Base-by-base conservation (phyloP, 2,329 filamentous ascomycete genomes). In the Colletotrichum sublineola region DNA sequence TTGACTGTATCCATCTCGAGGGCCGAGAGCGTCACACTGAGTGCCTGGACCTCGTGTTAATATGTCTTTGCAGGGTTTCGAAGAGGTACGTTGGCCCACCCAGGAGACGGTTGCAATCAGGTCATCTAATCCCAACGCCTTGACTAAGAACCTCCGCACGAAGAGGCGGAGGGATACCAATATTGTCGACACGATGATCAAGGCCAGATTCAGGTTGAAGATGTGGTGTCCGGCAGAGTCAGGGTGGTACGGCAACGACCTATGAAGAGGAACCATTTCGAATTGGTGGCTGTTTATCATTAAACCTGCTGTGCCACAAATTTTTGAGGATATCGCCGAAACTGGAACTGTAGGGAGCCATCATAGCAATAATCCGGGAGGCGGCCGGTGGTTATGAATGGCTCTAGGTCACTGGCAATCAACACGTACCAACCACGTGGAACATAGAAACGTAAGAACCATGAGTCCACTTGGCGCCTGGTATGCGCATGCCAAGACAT, bases 181-280 rank as follows among this genome's bases (percentile, higher is more conserved):
- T 50, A 71, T 33, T 12, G 68, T 71, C 18, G 71, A 73, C 7
- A 71, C 56, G 38, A 71, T 55, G 46, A 73, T 71, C 61, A 71
- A 40, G 15, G 68, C 67, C 20, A 73, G 55, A 42, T 71, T 71
- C 20, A 73, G 55, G 11, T 73, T 33, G 66, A 60, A 73, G n/a
- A 70, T 56, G 55, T 73, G 67, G 55, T 70, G 66, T 12, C 70
- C 70, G 29, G 24, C 46, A 18, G 70, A 73, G 24, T 50, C 36
- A 12, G 66, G 70, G 12, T 73, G 66, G 58, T 55, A 62, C 33
- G 55, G 15, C 40, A 70, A 20, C 8, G 70, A 73, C 15, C 48
- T 20, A 4, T 29, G 42, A 7, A 24, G 20, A 3, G 33, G n/a
- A 5, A 29, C 40, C 55, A 70, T 57, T 29, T 73, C 15, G 61